Conservation (phyloP, 257 asterid species). For the Solanum ossicruentum region DNA sequence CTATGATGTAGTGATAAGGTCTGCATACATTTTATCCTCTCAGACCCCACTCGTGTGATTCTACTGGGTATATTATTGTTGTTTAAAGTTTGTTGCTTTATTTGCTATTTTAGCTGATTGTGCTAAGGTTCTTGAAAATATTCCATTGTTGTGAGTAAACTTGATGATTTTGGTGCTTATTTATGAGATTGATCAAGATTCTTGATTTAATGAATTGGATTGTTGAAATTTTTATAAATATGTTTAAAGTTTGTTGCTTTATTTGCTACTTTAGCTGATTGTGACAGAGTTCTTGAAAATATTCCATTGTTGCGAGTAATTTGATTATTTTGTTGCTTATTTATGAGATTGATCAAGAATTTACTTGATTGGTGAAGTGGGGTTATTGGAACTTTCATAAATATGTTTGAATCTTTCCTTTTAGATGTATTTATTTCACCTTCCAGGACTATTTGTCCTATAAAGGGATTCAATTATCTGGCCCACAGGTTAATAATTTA, state of each 20-base stretch:
- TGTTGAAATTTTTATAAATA: neutral
- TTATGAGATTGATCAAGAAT: neutral
- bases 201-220: neutral
- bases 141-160: neutral
- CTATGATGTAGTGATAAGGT: too few species aligned
- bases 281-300: neutral
- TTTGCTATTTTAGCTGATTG: neutral
- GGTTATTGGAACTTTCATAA: neutral
- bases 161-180: neutral
- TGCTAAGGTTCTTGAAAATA: neutral
- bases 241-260: neutral
- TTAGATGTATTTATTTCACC: neutral
- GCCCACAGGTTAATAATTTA: neutral
- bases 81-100: neutral
- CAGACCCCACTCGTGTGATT: too few species aligned
- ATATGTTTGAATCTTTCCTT: neutral
- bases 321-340: neutral
- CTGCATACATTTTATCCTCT: too few species aligned
- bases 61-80: neutral
- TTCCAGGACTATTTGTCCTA: neutral
- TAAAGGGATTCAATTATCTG: neutral
- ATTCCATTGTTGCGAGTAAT: neutral
- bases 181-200: neutral
- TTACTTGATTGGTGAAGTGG: neutral
- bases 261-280: neutral